Evolutionary conservation across 2,329 filamentous ascomycete species (phyloP), one percentile per base, ranked within the genome.

Genomic region (Madurella mycetomatis): DNA sequence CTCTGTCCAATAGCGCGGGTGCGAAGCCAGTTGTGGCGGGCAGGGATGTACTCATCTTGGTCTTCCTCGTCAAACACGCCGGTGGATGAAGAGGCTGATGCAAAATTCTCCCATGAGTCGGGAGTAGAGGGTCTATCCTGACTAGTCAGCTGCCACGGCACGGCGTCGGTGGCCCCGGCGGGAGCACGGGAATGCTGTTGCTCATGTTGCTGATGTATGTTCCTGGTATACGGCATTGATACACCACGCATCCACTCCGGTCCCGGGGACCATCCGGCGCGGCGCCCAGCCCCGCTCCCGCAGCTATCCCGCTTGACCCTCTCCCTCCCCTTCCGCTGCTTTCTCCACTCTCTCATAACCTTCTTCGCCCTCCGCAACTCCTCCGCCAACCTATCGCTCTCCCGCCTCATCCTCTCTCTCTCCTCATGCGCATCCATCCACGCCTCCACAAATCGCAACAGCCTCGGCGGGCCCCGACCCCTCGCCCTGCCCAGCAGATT

Each of bases 381-480:
- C 42, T 16, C 17, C 5, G 47, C 58, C 39, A 60, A n/a, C 41
- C 8, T 37, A 11, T 50, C 50, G 19, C 49, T 58, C 49, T 57
- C 41, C 18, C 2, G 16, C 39, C 37, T 40, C 41, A 57, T 53
- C 41, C 54, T 51, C 46, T 45, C 51, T 30, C 19, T 17, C 54
- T 41, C 50, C 46, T 46, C 52, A 19, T 12, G 12, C 17, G 67
- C 65, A 5, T 63, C 54, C 44, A 78, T 73, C 76, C 76, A 81
- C 7, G 69, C 69, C 18, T 76, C 71, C 1, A 80, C 63, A 30
- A 77, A 53, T 19, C 66, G 65, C 50, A 67, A 60, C 7, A 80
- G 59, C 9, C 70, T 69, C 17, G 76, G 74, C 40, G 31, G 2
- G 34, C 9, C 41, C 16, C 53, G 49, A 13, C 47, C 56, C 51